Conservation (phyloP, 2,329 filamentous ascomycete species). For the Ophioceras dolichostomum region DNA sequence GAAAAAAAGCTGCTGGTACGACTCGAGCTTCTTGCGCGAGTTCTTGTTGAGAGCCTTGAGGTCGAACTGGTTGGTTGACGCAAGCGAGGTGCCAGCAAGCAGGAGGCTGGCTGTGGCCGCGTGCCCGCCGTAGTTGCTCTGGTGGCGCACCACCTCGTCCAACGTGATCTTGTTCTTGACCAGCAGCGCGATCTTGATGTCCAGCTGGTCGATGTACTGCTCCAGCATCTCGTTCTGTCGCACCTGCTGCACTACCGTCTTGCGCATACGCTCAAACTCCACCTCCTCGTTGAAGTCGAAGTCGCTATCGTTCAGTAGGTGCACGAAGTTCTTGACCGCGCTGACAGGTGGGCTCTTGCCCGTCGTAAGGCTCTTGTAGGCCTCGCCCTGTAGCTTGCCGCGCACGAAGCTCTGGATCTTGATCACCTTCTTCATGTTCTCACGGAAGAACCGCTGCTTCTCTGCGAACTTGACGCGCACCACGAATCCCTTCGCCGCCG, state of each 20-base stretch:
- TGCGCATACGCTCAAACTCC: conserved; percentile 87
- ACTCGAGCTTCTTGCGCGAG: conserved; percentile 87
- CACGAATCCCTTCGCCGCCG: conserved; percentile 58
- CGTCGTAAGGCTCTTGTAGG: conserved; percentile 91
- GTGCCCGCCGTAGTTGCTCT: conserved; percentile 89
- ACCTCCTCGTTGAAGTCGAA: conserved; percentile 99
- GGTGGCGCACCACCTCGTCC: conserved; percentile 93
- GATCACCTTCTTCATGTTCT: conserved; percentile 98
- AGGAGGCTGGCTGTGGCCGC: conserved; percentile 63
- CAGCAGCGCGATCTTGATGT: conserved; percentile 95
- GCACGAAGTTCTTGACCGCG: conserved; percentile 96
- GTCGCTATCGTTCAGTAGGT: conserved; percentile 93
- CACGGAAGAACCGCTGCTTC: conserved; percentile 78
- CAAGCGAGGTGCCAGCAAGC: conserved; percentile 77
- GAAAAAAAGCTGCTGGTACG: conserved; percentile 97
- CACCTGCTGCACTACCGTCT: conserved; percentile 94
- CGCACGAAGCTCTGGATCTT: conserved; percentile 97
- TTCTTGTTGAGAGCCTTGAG: conserved; percentile 96
- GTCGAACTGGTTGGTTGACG: conserved; percentile 85
- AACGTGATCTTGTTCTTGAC: conserved; percentile 99
- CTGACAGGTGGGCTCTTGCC: conserved; percentile 95
- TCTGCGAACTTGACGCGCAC: conserved; percentile 67
- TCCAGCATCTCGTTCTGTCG: conserved; percentile 94
- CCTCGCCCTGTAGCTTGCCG: conserved; percentile 90
- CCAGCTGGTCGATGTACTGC: conserved; percentile 95